These are phyloP conservation scores for Sugiyamaella xylanicola DNA, from an alignment of 1,139 yeast species.

Conservation along the genomic window DNA sequence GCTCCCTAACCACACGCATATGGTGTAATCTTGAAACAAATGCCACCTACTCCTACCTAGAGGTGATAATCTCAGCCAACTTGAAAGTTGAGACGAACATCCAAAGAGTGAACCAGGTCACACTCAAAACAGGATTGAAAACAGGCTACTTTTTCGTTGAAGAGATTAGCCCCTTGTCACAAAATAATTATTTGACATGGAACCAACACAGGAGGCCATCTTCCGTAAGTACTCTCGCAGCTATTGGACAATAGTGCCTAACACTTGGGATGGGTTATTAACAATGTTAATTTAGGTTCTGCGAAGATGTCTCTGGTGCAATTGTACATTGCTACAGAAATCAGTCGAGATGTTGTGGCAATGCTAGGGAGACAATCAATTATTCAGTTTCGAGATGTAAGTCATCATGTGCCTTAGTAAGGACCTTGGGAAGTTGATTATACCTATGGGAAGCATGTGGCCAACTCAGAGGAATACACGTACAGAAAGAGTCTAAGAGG, in stretches of 20 bases:
- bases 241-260: neutral
- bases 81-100: too few species aligned
- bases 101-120: too few species aligned
- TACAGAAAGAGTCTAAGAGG: too few species aligned
- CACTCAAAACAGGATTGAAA: too few species aligned
- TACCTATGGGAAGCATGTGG: too few species aligned
- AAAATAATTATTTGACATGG: slow-evolving; percentile 10
- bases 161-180: too few species aligned
- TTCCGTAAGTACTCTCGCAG: slow-evolving; percentile 31
- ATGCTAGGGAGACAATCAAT: slow-evolving; percentile 80
- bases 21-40: neutral
- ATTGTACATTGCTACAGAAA: slow-evolving; percentile 86
- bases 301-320: slow-evolving; percentile 96
- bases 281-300: slow-evolving; percentile 50
- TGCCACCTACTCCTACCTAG: neutral
- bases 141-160: too few species aligned
- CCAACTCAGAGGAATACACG: too few species aligned
- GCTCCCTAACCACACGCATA: neutral
- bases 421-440: too few species aligned
- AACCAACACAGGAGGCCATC: slow-evolving; percentile 30
- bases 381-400: slow-evolving; percentile 81
- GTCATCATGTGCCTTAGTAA: too few species aligned
- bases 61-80: neutral
- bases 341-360: slow-evolving; percentile 86
- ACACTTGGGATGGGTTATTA: neutral